Evolutionary conservation across 331 rosid genomes (phyloP).

Genomic region (Acacia concinna): DNA sequence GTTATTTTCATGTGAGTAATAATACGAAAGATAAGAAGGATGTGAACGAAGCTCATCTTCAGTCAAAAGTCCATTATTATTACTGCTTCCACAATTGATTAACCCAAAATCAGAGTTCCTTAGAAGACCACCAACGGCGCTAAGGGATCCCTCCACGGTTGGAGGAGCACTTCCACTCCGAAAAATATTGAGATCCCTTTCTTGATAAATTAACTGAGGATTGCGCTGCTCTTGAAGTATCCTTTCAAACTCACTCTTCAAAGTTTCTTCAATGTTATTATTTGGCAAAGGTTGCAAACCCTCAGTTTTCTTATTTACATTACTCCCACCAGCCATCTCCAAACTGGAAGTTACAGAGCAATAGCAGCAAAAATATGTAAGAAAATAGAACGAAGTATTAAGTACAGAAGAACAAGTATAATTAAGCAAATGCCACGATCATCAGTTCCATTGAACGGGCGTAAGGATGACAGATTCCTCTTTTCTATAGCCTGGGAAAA

Average conservation of each 20-base stretch:
- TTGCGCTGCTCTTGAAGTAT: conserved; percentile 68
- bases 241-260: conserved; percentile 76
- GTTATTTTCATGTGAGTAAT: conserved; percentile 73
- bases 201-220: conserved; percentile 50
- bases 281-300: conserved; percentile 39
- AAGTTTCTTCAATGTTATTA: conserved; percentile 61
- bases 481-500: not conserved
- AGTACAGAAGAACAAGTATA: not conserved
- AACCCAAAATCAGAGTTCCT: conserved; percentile 54
- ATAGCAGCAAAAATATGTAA: conserved; percentile 17
- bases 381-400: conserved; percentile 6
- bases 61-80: conserved; percentile 54
- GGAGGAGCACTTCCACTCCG: conserved; percentile 99
- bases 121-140: conserved; percentile 70
- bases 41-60: conserved; percentile 90
- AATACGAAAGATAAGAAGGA: conserved; percentile 84
- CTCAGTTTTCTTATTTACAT: conserved; percentile 38
- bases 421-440: conserved; percentile 13
- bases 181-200: conserved; percentile 70
- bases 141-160: conserved; percentile 88
- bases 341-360: conserved; percentile 38
- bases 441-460: conserved; percentile 21
- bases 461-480: conserved; percentile 12
- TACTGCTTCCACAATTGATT: conserved; percentile 37
- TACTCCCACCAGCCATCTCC: conserved; percentile 68